Evolutionary conservation across 768 basidiomycete genomes (phyloP).

Genomic region (Xerocomus spinulosus): DNA sequence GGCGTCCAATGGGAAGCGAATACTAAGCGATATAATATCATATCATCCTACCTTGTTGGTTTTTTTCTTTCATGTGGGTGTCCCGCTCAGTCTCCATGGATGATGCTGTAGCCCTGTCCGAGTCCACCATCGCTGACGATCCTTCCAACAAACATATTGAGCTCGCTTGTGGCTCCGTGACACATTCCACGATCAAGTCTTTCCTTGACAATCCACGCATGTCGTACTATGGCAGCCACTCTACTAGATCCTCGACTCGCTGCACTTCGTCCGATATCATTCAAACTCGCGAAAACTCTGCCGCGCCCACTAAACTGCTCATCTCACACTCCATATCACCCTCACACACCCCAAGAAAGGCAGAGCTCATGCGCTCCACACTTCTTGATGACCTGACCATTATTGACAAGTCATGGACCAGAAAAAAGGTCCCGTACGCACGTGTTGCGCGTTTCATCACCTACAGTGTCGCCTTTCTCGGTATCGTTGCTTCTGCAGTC

Average conservation of each 20-base stretch:
- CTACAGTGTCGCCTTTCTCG: constrained; percentile 50
- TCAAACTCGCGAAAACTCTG: constrained; percentile 50
- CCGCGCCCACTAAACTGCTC: constrained; percentile 53
- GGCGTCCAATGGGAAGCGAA: too few relatives aligned
- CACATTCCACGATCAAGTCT: constrained; percentile 34
- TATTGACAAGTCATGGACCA: constrained; percentile 57
- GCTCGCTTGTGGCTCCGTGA: too few relatives aligned
- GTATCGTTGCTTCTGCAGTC: constrained; percentile 46
- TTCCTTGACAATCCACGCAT: constrained; percentile 42
- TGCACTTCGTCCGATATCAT: constrained; percentile 36
- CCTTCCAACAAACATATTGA: too few relatives aligned
- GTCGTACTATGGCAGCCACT: constrained; percentile 36
- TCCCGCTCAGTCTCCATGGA: too few relatives aligned
- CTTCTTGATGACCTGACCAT: constrained; percentile 29
- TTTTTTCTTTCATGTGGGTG: too few relatives aligned
- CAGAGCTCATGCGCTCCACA: constrained; percentile 29
- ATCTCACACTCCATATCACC: constrained; percentile 52
- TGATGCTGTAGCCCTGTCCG: too few relatives aligned
- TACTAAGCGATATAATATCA: too few relatives aligned
- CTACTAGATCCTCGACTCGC: constrained; percentile 26
- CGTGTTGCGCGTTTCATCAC: constrained; percentile 54
- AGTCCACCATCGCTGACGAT: too few relatives aligned
- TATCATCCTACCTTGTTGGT: too few relatives aligned
- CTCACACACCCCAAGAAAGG: constrained; percentile 28
- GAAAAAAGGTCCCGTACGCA: constrained; percentile 45